Conservation (phyloP, 352 stramenopile genomes). For the Peronospora farinosa region DNA sequence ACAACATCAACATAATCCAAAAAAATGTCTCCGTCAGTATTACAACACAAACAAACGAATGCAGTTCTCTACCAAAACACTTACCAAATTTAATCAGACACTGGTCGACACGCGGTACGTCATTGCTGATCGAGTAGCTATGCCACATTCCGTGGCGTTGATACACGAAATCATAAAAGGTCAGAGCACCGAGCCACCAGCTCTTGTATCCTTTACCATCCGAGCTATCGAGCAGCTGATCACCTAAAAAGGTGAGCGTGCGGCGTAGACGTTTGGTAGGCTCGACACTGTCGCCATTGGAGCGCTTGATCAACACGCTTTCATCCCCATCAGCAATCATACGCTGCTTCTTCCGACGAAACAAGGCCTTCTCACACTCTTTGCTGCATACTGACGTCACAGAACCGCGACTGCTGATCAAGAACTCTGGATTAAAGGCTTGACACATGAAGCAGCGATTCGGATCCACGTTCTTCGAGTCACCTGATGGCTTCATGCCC, state of each 20-base stretch:
- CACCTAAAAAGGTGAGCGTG: conserved; percentile 66
- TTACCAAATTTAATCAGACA: conserved; percentile 73
- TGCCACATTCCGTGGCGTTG: conserved; percentile 84
- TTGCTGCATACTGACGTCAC: conserved; percentile 63
- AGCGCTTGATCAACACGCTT: conserved; percentile 21
- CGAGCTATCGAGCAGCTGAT: conserved; percentile 65
- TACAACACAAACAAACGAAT: neutral
- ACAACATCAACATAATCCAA: neutral
- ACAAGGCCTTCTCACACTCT: conserved; percentile 54
- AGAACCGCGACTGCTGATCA: conserved; percentile 47
- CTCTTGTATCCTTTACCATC: conserved; percentile 78
- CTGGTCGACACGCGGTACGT: conserved; percentile 57
- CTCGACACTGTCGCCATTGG: conserved; percentile 29
- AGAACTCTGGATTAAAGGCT: conserved; percentile 51
- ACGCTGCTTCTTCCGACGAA: conserved; percentile 38
- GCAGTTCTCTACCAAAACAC: conserved; percentile 3
- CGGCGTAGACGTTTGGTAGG: conserved; percentile 42
- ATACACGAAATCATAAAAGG: conserved; percentile 84
- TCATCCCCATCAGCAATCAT: conserved; percentile 10
- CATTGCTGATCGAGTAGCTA: conserved; percentile 73
- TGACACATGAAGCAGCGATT: conserved; percentile 64
- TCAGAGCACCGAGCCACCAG: conserved; percentile 76
- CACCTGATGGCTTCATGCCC: conserved; percentile 34
- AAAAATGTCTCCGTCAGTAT: conserved; percentile 1
- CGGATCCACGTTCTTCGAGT: conserved; percentile 17